Conservation (phyloP, 805 yeast species). For the Wickerhamiella azymoides region DNA sequence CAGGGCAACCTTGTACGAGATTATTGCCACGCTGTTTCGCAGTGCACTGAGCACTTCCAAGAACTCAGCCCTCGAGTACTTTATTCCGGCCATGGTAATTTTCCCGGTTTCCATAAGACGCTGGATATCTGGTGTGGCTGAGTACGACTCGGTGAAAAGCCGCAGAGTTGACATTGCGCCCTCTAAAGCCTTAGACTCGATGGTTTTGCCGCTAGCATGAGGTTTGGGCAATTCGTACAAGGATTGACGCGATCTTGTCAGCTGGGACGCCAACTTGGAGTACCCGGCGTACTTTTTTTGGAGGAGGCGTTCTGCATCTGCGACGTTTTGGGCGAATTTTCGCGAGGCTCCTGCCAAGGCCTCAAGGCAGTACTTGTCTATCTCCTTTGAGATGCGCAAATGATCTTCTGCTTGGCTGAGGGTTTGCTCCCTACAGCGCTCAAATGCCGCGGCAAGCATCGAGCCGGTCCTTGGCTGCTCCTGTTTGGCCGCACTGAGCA, state of each 20-base stretch:
- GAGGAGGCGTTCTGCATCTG: slow-evolving; percentile 6
- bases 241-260: not conserved
- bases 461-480: slow-evolving; percentile 7
- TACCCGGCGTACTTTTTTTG: slow-evolving; percentile 10
- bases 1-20: slow-evolving; percentile 48
- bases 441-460: not conserved
- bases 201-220: not conserved
- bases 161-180: slow-evolving; percentile 11
- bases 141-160: slow-evolving; percentile 5
- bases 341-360: not conserved
- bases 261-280: slow-evolving; percentile 5
- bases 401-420: slow-evolving; percentile 7
- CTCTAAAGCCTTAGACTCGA: slow-evolving; percentile 5
- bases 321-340: not conserved
- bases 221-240: not conserved
- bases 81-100: slow-evolving; percentile 21
- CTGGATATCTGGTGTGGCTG: not conserved
- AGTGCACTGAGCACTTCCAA: slow-evolving; percentile 31
- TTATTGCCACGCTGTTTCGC: slow-evolving; percentile 35
- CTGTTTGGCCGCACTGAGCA: not conserved
- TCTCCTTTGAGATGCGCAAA: not conserved
- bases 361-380: slow-evolving; percentile 1
- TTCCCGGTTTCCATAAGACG: not conserved
- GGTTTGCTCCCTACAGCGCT: not conserved
- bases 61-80: slow-evolving; percentile 27